Conservation (phyloP, 192 early-diverging fungal species). For the Backusella parvicylindrica region DNA sequence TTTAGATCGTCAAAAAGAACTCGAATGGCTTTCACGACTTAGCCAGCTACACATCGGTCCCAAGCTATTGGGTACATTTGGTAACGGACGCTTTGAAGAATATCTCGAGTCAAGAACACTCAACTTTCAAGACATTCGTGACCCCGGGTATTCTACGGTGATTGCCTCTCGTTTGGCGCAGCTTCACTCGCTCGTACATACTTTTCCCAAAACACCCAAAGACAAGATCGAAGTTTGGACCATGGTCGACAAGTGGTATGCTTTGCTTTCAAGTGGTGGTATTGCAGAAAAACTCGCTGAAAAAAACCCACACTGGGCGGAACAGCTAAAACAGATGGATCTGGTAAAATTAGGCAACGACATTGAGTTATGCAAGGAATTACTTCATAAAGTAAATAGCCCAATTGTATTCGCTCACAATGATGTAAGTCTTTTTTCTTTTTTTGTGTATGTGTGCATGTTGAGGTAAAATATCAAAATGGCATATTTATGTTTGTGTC, state of each 20-base stretch:
- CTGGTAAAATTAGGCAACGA: constrained; percentile 43
- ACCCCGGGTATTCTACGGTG: constrained; percentile 55
- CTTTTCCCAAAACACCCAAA: constrained; percentile 54
- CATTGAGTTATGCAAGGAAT: constrained; percentile 43
- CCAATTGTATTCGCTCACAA: constrained; percentile 86
- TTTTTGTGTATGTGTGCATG: background rate
- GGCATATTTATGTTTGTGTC: background rate
- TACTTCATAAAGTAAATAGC: constrained; percentile 34
- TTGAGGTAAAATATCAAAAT: background rate
- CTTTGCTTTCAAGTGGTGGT: constrained; percentile 21
- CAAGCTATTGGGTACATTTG: constrained; percentile 65
- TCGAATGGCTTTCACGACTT: constrained; percentile 71
- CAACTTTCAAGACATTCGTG: constrained; percentile 62
- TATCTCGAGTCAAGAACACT: constrained; percentile 75
- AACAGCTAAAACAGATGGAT: constrained; percentile 25
- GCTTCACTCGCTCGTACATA: constrained; percentile 64
- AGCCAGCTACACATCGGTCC: constrained; percentile 72
- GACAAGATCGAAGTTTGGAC: constrained; percentile 56
- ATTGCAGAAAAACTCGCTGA: background rate
- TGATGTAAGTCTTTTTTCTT: constrained; percentile 52
- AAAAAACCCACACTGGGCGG: background rate
- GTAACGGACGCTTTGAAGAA: constrained; percentile 83
- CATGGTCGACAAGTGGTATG: constrained; percentile 65
- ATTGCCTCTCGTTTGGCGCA: constrained; percentile 71
- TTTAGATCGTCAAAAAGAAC: constrained; percentile 71